Base-by-base conservation (phyloP, 163 green algal genomes). In the Scenedesmus sp. region DNA sequence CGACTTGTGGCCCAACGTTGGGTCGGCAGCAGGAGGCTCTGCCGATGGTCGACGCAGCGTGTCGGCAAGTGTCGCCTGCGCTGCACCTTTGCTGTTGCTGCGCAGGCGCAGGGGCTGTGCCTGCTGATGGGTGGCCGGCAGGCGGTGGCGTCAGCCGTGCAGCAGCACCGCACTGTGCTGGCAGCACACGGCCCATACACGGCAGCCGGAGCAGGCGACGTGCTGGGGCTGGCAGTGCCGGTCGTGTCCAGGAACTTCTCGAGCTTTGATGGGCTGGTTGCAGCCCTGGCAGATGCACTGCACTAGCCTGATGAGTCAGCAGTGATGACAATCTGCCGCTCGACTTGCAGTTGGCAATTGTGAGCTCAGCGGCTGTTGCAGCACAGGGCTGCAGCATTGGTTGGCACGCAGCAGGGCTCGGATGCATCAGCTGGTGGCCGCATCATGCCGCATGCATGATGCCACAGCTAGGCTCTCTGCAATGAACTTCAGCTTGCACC, bases 181-280 rank as follows among this genome's bases (percentile, higher is more conserved):
- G 93, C 95, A 37, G 95, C 95, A n/a, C 95, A 97, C 81, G 95
- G 95, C 13, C 95, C 94, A 0, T 96, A 95, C 90, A 96, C 95
- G 0, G 95, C 94, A 13, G 89, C 83, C 22, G 94, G 94, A 1
- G 93, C 88, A 33, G 81, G 56, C 7, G 83, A 87, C 33, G 87
- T 95, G 42, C 89, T 95, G 70, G 95, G 93, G 1, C 35, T 95
- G 59, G 65, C 72, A 1, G 94, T 97, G 79, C 56, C 85, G 0
- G 82, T 82, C 15, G 92, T 97, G 9, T 89, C 81, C 49, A 61
- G 33, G 26, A 86, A 92, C 87, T 97, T 94, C 46, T 73, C 56
- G 1, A 94, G 82, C 10, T 97, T 97, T 53, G 70, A 94, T 43
- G 95, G 95, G 7, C 53, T 96, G 68, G 91, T 95, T 3, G 68